These are phyloP conservation scores for Glomus cerebriforme DNA, from an alignment of 192 early-diverging fungal species.

Conservation along the genomic window DNA sequence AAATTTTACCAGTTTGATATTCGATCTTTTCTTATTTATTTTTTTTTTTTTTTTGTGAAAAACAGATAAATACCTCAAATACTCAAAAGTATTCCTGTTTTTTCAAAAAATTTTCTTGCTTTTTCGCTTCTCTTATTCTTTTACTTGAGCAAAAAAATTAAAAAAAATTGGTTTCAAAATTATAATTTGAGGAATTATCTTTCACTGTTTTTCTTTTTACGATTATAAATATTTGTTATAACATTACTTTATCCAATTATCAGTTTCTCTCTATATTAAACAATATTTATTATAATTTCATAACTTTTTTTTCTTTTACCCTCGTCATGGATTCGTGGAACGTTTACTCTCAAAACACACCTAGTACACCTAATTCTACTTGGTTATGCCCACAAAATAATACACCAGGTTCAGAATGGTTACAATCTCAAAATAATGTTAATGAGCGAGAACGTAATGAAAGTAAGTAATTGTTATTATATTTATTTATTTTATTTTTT, in stretches of 20 bases:
- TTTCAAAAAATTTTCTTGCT: background rate
- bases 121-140: background rate
- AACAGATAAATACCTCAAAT: background rate
- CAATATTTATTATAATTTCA: no score
- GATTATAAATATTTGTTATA: no score
- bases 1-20: background rate
- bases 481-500: no score
- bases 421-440: background rate
- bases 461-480: background rate
- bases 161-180: no score
- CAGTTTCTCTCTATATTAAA: no score
- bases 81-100: background rate
- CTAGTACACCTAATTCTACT: background rate
- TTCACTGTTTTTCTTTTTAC: no score
- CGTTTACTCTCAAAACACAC: background rate
- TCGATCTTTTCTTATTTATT: background rate
- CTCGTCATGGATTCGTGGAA: background rate
- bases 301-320: no score
- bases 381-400: background rate
- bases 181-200: no score
- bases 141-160: no score
- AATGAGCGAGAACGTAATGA: background rate
- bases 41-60: no score
- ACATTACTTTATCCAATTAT: no score
- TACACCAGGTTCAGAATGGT: background rate